Evolutionary conservation across 2,329 filamentous ascomycete genomes (phyloP).

Genomic region (Aaosphaeria pasadenensis): DNA sequence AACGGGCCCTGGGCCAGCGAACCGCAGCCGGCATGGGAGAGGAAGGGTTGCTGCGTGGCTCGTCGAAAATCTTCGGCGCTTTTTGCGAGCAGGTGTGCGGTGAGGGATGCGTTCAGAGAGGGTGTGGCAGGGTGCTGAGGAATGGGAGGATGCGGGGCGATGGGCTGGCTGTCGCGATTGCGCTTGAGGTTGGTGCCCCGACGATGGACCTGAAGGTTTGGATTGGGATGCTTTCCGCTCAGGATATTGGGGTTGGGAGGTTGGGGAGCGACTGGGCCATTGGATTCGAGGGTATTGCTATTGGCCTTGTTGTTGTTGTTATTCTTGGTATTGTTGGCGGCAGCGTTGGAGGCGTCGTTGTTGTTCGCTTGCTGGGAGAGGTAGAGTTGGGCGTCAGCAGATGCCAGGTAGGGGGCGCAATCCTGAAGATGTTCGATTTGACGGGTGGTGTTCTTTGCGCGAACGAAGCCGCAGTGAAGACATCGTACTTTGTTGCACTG

Average conservation of each 20-base stretch:
- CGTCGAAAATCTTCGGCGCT: slow-evolving; percentile 47
- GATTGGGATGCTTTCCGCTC: slow-evolving; percentile 47
- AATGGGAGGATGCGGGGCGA: slow-evolving; percentile 27
- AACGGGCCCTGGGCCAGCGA: slow-evolving; percentile 56
- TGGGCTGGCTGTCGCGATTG: slow-evolving; percentile 33
- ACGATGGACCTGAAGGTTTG: slow-evolving; percentile 45
- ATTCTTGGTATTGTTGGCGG: not conserved
- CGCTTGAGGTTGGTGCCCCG: slow-evolving; percentile 43
- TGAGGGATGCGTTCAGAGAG: slow-evolving; percentile 48
- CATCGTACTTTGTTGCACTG: slow-evolving; percentile 50
- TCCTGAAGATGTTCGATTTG: slow-evolving; percentile 50
- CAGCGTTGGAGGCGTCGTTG: slow-evolving; percentile 4
- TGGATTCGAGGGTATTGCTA: slow-evolving; percentile 1
- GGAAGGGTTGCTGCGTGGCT: slow-evolving; percentile 66
- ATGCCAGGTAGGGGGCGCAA: slow-evolving; percentile 44
- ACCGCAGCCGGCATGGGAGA: slow-evolving; percentile 62
- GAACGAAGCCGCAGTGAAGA: slow-evolving; percentile 47
- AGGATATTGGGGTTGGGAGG: slow-evolving; percentile 30
- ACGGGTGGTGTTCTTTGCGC: slow-evolving; percentile 51
- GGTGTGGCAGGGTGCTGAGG: slow-evolving; percentile 1
- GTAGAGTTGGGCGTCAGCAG: slow-evolving; percentile 42
- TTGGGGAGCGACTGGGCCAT: too few species aligned
- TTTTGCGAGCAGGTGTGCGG: slow-evolving; percentile 54
- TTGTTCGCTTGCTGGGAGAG: slow-evolving; percentile 13
- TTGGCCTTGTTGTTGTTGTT: slow-evolving; percentile 10